Percentiles rank a stretch among this genome's conserved stretches.
Evolutionary conservation across 2,329 filamentous ascomycete species (phyloP).

Genomic region (Chaetomiaceae sp.): DNA sequence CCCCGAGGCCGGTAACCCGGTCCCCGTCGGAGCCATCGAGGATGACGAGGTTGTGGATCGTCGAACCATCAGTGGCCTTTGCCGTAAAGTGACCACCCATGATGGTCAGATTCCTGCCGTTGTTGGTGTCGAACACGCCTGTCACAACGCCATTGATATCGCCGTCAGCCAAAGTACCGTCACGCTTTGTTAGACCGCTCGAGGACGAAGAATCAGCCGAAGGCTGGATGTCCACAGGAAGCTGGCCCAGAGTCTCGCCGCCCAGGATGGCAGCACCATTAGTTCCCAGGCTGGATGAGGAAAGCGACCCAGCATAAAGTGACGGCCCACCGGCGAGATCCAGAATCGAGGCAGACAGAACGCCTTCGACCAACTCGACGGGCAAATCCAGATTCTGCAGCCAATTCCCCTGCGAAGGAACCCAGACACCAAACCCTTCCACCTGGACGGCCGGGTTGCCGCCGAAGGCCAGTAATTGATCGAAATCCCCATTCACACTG

Average conservation of each 20-base stretch:
- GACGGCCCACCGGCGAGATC: constrained; percentile 55
- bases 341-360: constrained; percentile 65
- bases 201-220: constrained; percentile 29
- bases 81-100: constrained; percentile 83
- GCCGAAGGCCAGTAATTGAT: constrained; percentile 64
- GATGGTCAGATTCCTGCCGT: constrained; percentile 74
- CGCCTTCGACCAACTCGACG: constrained; percentile 64
- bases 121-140: constrained; percentile 70
- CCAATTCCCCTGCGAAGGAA: constrained; percentile 82
- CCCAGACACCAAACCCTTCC: constrained; percentile 84
- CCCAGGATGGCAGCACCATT: constrained; percentile 66
- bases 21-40: constrained; percentile 70
- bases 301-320: constrained; percentile 79
- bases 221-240: constrained; percentile 54
- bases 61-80: constrained; percentile 61
- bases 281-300: constrained; percentile 67
- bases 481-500: constrained; percentile 76
- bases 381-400: constrained; percentile 69
- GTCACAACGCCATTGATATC: constrained; percentile 66
- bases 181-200: constrained; percentile 42
- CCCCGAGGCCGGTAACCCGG: constrained; percentile 63
- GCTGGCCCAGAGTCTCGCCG: constrained; percentile 47
- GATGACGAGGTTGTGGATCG: constrained; percentile 74
- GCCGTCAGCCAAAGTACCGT: constrained; percentile 34
- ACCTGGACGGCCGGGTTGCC: constrained; percentile 58